Evolutionary conservation across 1,139 yeast species (phyloP), one percentile per base, ranked within the genome.

Genomic region (Nakaseomyces nivariensis): DNA sequence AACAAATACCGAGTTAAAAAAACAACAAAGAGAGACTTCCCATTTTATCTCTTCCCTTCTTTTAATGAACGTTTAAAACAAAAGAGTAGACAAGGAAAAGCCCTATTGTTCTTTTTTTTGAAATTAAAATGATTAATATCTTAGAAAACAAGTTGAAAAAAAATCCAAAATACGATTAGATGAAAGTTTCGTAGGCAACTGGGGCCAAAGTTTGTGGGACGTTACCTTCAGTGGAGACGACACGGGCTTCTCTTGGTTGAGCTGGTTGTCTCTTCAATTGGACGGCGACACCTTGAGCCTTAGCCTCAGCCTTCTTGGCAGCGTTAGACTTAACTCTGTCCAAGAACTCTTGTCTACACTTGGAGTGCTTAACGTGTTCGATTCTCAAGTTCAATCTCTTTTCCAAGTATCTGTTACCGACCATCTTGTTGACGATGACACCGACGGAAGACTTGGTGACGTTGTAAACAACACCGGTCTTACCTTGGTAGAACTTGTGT

Each of bases 401-500:
- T 81, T 92, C 97, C 64, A 92, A 67, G 88, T 90, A 92, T 82
- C 97, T 87, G 95, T 86, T 79, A 74, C 97, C 97, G 68, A 92
- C 97, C 75, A 90, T 82, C 85, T 92, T 92, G 94, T 92, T 85
- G 73, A 92, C 77, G 72, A 92, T 87, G 67, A 92, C 95, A 83
- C 98, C 98, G 64, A 92, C 97, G 60, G 98, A 80, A 59, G 96
- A 78, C 82, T 87, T 92, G 84, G 98, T 92, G 66, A 92, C 94
- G 83, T 92, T 92, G 95, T 82, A 92, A 63, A 92, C 84, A 67
- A 90, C 88, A 84, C 98, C 98, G 64, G 98, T 92, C 85, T 89
- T 92, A 78, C 98, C 98, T 82, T 90, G 97, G 96, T 92, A 92
- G 85, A 82, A 90, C 82, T 92, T 92, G 89, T 88, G 96, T 75